Conservation (phyloP, 495 filamentous ascomycete species). For the Penicillium longicatenatum region DNA sequence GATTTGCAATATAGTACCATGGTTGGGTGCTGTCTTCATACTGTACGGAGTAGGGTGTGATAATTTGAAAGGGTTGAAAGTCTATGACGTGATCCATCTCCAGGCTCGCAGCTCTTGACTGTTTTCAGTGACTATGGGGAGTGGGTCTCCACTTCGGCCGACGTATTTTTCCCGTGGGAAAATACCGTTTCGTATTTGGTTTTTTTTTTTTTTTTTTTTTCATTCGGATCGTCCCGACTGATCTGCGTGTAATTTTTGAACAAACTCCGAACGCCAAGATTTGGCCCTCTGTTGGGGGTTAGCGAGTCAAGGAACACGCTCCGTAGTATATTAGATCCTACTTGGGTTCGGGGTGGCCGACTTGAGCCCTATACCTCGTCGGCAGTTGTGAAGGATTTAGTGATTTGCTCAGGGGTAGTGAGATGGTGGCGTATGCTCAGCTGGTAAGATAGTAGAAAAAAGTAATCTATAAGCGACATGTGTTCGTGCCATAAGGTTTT, state of each 20-base stretch:
- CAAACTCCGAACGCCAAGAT: background rate
- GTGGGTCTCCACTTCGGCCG: background rate
- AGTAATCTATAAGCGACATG: too few species aligned
- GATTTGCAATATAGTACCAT: background rate
- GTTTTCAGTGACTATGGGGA: conserved; percentile 7
- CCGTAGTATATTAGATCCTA: background rate
- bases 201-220: background rate
- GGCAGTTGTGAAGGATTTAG: background rate
- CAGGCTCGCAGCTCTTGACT: conserved; percentile 10
- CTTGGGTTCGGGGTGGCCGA: background rate
- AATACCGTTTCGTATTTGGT: background rate
- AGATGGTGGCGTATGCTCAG: too few species aligned
- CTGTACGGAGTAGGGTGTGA: background rate
- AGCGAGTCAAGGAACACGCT: too few species aligned
- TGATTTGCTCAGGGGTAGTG: background rate
- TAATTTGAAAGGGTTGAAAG: conserved; percentile 8
- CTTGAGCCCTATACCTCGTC: conserved; percentile 1
- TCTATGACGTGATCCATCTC: conserved; percentile 27
- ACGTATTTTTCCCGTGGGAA: background rate
- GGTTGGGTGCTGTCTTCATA: background rate
- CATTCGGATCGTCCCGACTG: conserved; percentile 17
- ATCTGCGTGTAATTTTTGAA: conserved; percentile 9
- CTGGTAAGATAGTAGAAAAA: too few species aligned
- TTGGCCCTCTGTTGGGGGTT: background rate
- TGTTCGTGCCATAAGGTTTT: too few species aligned